These are phyloP conservation scores for Trichoderma oligosporum DNA, from an alignment of 2,329 filamentous ascomycete species.

Conservation along the genomic window DNA sequence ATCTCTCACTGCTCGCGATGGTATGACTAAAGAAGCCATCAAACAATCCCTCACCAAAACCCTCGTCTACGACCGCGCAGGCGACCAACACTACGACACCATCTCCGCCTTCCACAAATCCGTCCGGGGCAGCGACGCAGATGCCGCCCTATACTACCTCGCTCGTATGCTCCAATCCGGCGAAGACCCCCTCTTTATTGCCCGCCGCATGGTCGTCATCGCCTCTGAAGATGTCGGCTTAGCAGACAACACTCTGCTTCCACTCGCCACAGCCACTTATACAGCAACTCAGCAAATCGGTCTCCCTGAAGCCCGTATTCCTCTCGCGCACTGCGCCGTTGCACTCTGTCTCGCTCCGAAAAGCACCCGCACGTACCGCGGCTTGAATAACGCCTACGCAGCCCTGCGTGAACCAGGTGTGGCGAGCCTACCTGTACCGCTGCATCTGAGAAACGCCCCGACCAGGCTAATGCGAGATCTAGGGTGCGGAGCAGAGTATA, in stretches of 20 bases:
- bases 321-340: conserved; percentile 80
- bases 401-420: conserved; percentile 80
- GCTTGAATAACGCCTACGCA: conserved; percentile 72
- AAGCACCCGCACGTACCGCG: conserved; percentile 81
- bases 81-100: conserved; percentile 96
- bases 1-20: conserved; percentile 56
- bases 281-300: conserved; percentile 89
- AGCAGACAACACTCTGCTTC: conserved; percentile 78
- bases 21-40: conserved; percentile 69
- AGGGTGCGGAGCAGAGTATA: conserved; percentile 87
- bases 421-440: conserved; percentile 74
- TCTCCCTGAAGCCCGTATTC: conserved; percentile 91
- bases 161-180: conserved; percentile 93
- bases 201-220: conserved; percentile 88
- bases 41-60: conserved; percentile 85
- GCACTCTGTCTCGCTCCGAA: conserved; percentile 79
- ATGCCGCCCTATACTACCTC: conserved; percentile 91
- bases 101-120: conserved; percentile 98
- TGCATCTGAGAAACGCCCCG: conserved; percentile 88
- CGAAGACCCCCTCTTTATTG: conserved; percentile 89
- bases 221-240: conserved; percentile 91
- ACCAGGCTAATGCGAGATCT: conserved; percentile 90
- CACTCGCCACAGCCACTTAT: conserved; percentile 81
- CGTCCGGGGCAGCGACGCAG: conserved; percentile 78
- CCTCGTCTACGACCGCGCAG: conserved; percentile 88